A percentile compares a stretch with the other conserved stretches of the same genome.
Conservation (phyloP, 345 rosid species). For the Cardiospermum halicacabum region DNA sequence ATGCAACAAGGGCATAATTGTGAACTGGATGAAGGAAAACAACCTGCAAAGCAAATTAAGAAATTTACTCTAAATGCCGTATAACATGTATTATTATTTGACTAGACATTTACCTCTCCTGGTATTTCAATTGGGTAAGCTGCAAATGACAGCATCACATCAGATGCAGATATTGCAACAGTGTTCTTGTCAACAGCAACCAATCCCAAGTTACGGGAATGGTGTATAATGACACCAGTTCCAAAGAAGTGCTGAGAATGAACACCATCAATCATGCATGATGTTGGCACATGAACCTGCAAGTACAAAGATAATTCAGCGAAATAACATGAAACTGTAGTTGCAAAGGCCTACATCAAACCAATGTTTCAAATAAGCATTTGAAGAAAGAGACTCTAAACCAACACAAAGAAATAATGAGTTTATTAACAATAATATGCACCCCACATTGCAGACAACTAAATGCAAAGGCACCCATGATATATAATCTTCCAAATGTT, state of each 20-base stretch:
- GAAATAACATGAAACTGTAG: not conserved
- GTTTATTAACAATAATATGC: not conserved
- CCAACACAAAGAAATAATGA: not conserved
- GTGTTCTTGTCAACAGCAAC: conserved; percentile 91
- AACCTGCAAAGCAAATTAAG: conserved; percentile 47
- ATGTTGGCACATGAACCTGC: conserved; percentile 94
- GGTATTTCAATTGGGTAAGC: conserved; percentile 97
- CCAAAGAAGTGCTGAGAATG: conserved; percentile 79
- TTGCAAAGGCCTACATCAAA: not conserved
- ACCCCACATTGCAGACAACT: not conserved
- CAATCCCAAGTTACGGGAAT: conserved; percentile 85
- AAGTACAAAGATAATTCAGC: conserved; percentile 10
- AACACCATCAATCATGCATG: conserved; percentile 92
- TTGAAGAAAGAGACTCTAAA: not conserved
- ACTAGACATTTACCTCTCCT: conserved; percentile 62
- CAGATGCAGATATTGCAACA: conserved; percentile 75
- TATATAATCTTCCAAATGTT: conserved; percentile 15
- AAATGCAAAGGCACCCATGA: conserved; percentile 7
- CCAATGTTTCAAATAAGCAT: not conserved
- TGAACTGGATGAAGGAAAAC: conserved; percentile 97
- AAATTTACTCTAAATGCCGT: conserved; percentile 17
- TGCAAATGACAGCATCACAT: conserved; percentile 93
- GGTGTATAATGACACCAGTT: conserved; percentile 84
- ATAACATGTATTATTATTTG: not conserved
- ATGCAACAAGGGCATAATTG: conserved; percentile 89